Base-by-base conservation (phyloP, 768 basidiomycete species). In the Saitozyma sp. region DNA sequence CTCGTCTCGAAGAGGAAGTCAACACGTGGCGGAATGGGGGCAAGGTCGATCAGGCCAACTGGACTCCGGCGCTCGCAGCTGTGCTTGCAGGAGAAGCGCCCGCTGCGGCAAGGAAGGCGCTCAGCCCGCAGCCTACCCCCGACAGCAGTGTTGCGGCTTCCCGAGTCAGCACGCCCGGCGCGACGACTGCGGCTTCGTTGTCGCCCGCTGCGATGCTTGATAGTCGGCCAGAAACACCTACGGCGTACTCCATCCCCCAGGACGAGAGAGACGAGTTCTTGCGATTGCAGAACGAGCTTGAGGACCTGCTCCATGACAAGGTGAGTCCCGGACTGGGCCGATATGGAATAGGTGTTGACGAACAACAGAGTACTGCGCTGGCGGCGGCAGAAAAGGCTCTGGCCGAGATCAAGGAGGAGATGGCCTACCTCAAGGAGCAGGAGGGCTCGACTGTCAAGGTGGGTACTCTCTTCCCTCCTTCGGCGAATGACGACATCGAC, bases 181-280 rank as follows among this genome's bases (percentile, higher is more conserved):
- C 41, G 88, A 92, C 73, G 16, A 43, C 50, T 38, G 14, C 20
- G 46, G 29, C n/a, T 10, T 11, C 11, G n/a, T 46, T 17, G 45
- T 13, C 13, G 13, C n/a, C 45, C 13, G 29, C 29, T 84, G 88
- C 50, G 29, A 80, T 92, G 56, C 83, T 29, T 29, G 88, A 89
- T 61, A 91, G 89, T 74, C 83, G 96, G 59, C 93, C 95, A 29
- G 89, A 91, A 76, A 98, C 96, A 14, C 96, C 95, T 13, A 91
- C 90, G 8, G 89, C 89, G 48, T 84, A 61, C 45, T 87, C 88
- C 19, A 78, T 98, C 68, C 94, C 96, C 67, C 92, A 93, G 82
- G 96, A 98, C 72, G 96, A 99, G 81, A 83, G 94, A 62, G 96
- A 99, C 68, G 96, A 98, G 56, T 99, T 98, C 84, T 81, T 99